Conservation (phyloP, 495 filamentous ascomycete species). For the Lasiosphaeria hispida region DNA sequence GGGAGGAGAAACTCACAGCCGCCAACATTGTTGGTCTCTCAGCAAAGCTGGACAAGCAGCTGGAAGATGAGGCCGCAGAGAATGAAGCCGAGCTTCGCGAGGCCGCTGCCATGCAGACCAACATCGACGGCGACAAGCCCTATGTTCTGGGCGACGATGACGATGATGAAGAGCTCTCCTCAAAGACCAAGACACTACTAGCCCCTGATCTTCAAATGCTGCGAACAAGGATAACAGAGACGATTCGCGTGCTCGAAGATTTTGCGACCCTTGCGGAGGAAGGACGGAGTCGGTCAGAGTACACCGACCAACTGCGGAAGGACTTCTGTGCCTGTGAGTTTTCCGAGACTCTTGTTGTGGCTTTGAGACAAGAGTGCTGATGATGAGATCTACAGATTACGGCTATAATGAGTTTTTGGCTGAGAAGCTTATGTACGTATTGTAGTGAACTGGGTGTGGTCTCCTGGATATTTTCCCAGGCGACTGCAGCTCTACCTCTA, state of each 20-base stretch:
- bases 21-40: constrained; percentile 95
- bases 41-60: constrained; percentile 69
- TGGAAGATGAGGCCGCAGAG: constrained; percentile 68
- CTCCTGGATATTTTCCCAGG: too few relatives aligned
- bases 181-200: constrained; percentile 52
- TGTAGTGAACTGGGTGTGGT: too few relatives aligned
- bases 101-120: constrained; percentile 79
- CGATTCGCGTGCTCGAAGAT: constrained; percentile 84
- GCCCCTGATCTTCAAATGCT: constrained; percentile 89
- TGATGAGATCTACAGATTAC: constrained; percentile 53
- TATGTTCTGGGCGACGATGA: constrained; percentile 65
- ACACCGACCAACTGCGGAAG: constrained; percentile 78
- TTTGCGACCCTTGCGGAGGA: constrained; percentile 75
- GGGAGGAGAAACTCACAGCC: constrained; percentile 87
- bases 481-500: too few relatives aligned
- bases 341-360: not conserved
- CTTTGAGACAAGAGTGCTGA: constrained; percentile 6
- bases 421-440: constrained; percentile 33
- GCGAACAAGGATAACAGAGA: constrained; percentile 87
- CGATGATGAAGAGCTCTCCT: constrained; percentile 42
- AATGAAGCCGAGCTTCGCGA: constrained; percentile 81
- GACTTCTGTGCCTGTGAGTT: constrained; percentile 74
- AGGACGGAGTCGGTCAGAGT: constrained; percentile 78
- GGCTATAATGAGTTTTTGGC: constrained; percentile 65
- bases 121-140: constrained; percentile 80